Evolutionary conservation across 2,329 filamentous ascomycete species (phyloP), one percentile per base, ranked within the genome.

Genomic region (Hymenoscyphus albidus): DNA sequence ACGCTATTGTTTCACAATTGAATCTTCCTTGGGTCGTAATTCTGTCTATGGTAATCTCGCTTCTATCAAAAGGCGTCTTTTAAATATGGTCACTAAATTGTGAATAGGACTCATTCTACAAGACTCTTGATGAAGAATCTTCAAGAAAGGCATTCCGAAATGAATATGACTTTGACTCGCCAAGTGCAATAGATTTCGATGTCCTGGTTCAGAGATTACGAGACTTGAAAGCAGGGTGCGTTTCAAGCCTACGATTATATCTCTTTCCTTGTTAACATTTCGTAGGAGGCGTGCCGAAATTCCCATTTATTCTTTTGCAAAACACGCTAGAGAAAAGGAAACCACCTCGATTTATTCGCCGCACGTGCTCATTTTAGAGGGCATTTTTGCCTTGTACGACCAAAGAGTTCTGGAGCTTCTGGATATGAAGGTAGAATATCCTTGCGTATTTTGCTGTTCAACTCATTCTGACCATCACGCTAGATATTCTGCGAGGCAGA

Each of bases 11-110:
- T 69, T 89, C 86, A 72, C 89, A 91, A 73, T 81, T 99, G 72
- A 97, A 95, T 78, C 80, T 99, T 69, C 95, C 95, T 64, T 99
- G 95, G 94, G 95, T 99, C 67, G 93, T 97, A 59, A 97, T 99
- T 78, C 79, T 99, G 72, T 96, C 93, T 54, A 98, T 99, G 89
- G 92, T 94, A 83, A 74, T 80, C 74, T 35, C 1, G 16, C 16
- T n/a, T 44, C 42, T 44, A n/a, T 9, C 16, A n/a, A 16, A 6
- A 44, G 3, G 6, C 16, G n/a, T 18, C 6, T 44, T 44, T 7
- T 39, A 12, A 83, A 75, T 35, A 38, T 63, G 40, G 48, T 54
- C 9, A 44, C 61, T 69, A 31, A 67, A 35, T 18, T 59, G 64
- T 44, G 44, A 63, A 67, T 72, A 96, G 92, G 95, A 99, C 78